Evolutionary conservation across 768 basidiomycete genomes (phyloP).

Genomic region (Hygrophorus pudorinus): DNA sequence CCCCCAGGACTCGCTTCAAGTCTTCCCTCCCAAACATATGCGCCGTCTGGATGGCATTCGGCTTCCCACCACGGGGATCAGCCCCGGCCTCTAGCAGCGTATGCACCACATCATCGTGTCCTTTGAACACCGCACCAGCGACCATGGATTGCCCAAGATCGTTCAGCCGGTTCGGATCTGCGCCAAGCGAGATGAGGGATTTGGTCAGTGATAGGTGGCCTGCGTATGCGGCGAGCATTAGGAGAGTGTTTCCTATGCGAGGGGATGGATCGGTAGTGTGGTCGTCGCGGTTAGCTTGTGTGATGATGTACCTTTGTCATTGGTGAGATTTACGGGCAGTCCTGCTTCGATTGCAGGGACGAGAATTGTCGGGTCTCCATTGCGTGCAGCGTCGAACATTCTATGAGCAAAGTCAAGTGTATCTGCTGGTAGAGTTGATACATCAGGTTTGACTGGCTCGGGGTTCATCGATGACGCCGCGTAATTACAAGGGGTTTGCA

Average conservation of each 20-base stretch:
- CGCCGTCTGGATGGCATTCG: slow-evolving; percentile 60
- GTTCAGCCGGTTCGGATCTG: slow-evolving; percentile 61
- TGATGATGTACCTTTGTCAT: slow-evolving; percentile 45
- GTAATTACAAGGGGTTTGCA: no score
- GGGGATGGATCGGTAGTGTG: background rate
- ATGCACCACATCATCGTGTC: slow-evolving; percentile 51
- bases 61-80: slow-evolving; percentile 54
- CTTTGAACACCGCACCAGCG: slow-evolving; percentile 74
- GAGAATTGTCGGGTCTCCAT: slow-evolving; percentile 42
- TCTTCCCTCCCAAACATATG: slow-evolving; percentile 56
- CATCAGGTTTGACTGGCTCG: background rate
- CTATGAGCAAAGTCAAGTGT: slow-evolving; percentile 51
- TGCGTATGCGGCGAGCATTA: slow-evolving; percentile 72
- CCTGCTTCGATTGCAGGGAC: slow-evolving; percentile 57
- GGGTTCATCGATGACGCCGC: background rate
- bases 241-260: slow-evolving; percentile 58
- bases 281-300: background rate
- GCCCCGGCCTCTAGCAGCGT: slow-evolving; percentile 46
- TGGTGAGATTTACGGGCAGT: slow-evolving; percentile 63
- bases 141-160: slow-evolving; percentile 65
- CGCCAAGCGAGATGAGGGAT: slow-evolving; percentile 44
- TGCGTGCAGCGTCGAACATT: slow-evolving; percentile 68
- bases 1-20: slow-evolving; percentile 47
- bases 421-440: slow-evolving; percentile 23
- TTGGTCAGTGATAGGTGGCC: slow-evolving; percentile 48